These are phyloP conservation scores for Lodderomyces elongisporus DNA, from an alignment of 1,139 yeast species.

Conservation along the genomic window DNA sequence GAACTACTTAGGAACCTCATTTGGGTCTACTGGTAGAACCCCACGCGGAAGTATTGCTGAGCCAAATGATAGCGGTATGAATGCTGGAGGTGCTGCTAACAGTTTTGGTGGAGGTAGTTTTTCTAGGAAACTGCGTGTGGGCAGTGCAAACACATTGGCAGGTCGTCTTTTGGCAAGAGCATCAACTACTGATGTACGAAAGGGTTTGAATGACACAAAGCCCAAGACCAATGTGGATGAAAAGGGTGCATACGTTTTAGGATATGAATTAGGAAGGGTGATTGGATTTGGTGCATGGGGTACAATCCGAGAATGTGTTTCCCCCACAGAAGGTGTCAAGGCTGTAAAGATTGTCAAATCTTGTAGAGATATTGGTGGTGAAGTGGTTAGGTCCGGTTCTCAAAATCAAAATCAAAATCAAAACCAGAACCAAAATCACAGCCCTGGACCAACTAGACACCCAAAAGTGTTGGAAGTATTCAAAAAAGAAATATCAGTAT, in stretches of 20 bases:
- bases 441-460: slow-evolving; percentile 13
- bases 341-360: slow-evolving; percentile 77
- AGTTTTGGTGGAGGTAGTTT: slow-evolving; percentile 15
- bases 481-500: slow-evolving; percentile 65
- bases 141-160: slow-evolving; percentile 39
- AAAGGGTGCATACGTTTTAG: slow-evolving; percentile 56
- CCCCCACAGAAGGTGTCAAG: slow-evolving; percentile 38
- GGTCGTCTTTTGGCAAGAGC: slow-evolving; percentile 38
- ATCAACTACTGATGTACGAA: slow-evolving; percentile 36
- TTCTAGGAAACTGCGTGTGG: slow-evolving; percentile 22
- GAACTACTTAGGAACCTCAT: slow-evolving; percentile 17
- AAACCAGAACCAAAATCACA: not conserved
- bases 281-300: slow-evolving; percentile 95
- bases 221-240: slow-evolving; percentile 47
- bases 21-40: slow-evolving; percentile 14
- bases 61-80: not conserved
- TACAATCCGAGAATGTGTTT: slow-evolving; percentile 68
- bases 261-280: slow-evolving; percentile 63
- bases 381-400: slow-evolving; percentile 4
- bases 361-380: slow-evolving; percentile 26
- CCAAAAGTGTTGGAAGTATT: slow-evolving; percentile 46
- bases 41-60: slow-evolving; percentile 7
- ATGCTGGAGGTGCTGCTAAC: slow-evolving; percentile 18
- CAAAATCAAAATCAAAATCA: slow-evolving; percentile 2
- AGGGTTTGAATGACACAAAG: slow-evolving; percentile 15